Evolutionary conservation across 805 yeast species (phyloP), one percentile per base, ranked within the genome.

Genomic region (Kockiozyma suomiensis): DNA sequence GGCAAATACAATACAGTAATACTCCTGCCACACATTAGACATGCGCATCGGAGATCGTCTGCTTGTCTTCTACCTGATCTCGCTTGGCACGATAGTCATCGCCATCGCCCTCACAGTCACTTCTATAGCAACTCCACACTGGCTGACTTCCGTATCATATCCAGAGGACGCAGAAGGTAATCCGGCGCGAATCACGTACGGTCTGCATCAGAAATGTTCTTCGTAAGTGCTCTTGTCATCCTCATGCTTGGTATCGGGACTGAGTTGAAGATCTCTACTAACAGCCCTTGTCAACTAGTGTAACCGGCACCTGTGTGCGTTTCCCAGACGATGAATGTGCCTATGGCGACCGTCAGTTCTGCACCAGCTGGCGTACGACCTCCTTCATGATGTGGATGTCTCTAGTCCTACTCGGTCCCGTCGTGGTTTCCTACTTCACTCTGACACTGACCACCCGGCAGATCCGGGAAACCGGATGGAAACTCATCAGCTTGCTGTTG

Each of bases 311-410:
- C 35, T 61, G 65, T 45, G 50, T 37, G 19, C 62, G 48, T 10
- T 61, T 61, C 41, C 65, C 65, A 3, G 57, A 26, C 12, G 32
- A 38, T 17, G 61, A 58, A 32, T 56, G 62, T 38, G 30, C 48
- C 12, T 23, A 37, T n/a, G 62, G 59, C 21, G 65, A 58, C 46
- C 50, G 64, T 30, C 54, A 56, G 26, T 61, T 61, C 49, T 61
- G 65, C 54, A 58, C 45, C 37, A 54, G 53, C 40, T 61, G 65
- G 65, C 47, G 62, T 19, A 61, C 65, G 4, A 49, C 59, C 7
- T 50, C 65, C 40, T 61, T 61, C 48, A 55, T 55, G 62, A 55
- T 61, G 56, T 61, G 59, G 59, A 32, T 61, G 50, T 57, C 65
- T 4, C 30, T 61, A 32, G 60, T 61, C 26, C 19, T 61, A n/a